Evolutionary conservation across 495 filamentous ascomycete species (phyloP).

Genomic region (Parachaetomium inaequale): DNA sequence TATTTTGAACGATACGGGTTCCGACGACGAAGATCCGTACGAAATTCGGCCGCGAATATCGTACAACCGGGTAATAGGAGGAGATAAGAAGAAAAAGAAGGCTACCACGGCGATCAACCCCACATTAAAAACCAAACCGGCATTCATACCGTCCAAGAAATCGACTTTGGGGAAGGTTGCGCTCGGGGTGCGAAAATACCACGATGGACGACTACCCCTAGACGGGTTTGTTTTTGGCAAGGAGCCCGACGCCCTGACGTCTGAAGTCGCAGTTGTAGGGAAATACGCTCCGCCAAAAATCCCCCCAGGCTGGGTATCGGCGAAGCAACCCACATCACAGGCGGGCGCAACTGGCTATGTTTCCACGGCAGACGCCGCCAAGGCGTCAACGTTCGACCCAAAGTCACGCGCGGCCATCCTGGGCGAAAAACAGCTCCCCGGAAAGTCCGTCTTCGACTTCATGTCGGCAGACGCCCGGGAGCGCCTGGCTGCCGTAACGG

Average conservation of each 20-base stretch:
- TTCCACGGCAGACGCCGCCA: conserved; percentile 71
- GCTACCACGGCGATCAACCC: conserved; percentile 55
- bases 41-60: conserved; percentile 85
- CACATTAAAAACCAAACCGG: conserved; percentile 62
- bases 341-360: conserved; percentile 47
- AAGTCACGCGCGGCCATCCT: conserved; percentile 75
- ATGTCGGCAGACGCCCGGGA: conserved; percentile 77
- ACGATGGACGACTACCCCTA: conserved; percentile 82
- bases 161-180: conserved; percentile 52
- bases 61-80: conserved; percentile 81
- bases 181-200: conserved; percentile 68
- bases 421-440: conserved; percentile 76
- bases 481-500: conserved; percentile 69
- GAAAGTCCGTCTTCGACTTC: conserved; percentile 95
- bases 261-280: conserved; percentile 51
- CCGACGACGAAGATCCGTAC: conserved; percentile 97
- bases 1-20: conserved; percentile 88
- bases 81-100: conserved; percentile 82
- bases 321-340: conserved; percentile 48
- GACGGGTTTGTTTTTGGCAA: conserved; percentile 78
- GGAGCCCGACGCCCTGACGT: conserved; percentile 49
- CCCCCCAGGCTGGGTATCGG: conserved; percentile 72
- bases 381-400: conserved; percentile 71
- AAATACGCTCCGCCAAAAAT: conserved; percentile 73
- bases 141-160: conserved; percentile 74